phyloP scores from a whole-genome alignment of 2,329 filamentous ascomycete genomes.

The Keithomyces neogunnii region DNA sequence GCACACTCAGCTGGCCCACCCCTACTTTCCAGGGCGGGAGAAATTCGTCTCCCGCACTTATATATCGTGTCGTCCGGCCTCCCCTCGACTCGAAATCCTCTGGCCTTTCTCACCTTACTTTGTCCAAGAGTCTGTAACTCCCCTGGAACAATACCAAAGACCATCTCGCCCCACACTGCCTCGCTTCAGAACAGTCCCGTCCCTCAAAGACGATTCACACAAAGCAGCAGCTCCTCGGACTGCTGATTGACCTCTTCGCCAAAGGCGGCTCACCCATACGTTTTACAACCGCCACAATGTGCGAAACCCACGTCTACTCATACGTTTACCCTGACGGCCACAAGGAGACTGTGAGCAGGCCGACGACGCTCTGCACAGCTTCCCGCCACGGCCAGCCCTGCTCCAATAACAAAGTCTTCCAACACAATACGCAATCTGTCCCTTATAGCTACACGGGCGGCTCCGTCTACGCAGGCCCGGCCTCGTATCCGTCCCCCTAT shows the following conservation, averaged over 20 bases:
- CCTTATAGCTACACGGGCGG: conserved; percentile 18
- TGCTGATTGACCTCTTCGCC: background rate
- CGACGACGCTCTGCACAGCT: conserved; percentile 27
- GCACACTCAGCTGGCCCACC: background rate
- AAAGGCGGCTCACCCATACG: background rate
- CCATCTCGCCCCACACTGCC: background rate
- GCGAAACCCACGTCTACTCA: conserved; percentile 37
- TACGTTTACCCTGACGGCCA: conserved; percentile 39
- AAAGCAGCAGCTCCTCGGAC: background rate
- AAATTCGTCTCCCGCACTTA: background rate
- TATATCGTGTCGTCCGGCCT: background rate
- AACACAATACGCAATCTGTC: conserved; percentile 30
- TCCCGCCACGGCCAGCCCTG: conserved; percentile 34
- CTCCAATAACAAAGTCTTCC: conserved; percentile 29
- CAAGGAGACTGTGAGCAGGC: conserved; percentile 23
- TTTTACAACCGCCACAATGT: conserved; percentile 34
- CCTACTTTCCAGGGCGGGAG: background rate
- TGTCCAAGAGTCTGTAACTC: too few relatives aligned
- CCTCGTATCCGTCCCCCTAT: conserved; percentile 11
- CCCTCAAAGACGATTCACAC: background rate
- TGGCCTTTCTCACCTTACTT: background rate
- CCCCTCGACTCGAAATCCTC: background rate
- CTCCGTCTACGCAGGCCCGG: conserved; percentile 8
- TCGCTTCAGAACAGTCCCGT: background rate
- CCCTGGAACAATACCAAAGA: too few relatives aligned